Percentiles rank a stretch among this genome's conserved stretches.
These are phyloP conservation scores for Aegilops speltoides DNA, from an alignment of 176 grass and related monocot species.

Conservation along the genomic window DNA sequence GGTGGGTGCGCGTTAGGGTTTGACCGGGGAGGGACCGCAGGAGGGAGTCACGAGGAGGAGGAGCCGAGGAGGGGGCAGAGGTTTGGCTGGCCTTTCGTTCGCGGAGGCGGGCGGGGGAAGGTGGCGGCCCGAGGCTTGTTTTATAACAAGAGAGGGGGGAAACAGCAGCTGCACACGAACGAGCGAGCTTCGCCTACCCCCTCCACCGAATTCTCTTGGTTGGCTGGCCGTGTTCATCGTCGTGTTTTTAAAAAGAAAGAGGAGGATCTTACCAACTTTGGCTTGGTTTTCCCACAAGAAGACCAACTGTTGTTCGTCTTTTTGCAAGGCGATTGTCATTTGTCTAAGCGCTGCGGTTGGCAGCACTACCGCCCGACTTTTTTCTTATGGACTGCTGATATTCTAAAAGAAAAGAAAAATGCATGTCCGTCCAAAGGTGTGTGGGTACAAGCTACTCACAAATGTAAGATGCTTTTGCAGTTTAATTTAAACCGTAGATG, in stretches of 20 bases:
- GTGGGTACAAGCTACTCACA: too few relatives aligned
- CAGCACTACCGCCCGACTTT: too few relatives aligned
- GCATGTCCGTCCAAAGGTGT: too few relatives aligned
- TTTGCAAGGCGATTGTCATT: not conserved
- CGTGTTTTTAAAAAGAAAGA: not conserved
- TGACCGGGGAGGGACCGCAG: conserved; percentile 17
- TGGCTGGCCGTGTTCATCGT: not conserved
- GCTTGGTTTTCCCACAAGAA: not conserved
- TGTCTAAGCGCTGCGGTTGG: not conserved
- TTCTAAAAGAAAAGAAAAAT: too few relatives aligned
- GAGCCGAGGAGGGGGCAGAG: too few relatives aligned
- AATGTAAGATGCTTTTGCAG: too few relatives aligned
- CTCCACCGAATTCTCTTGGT: conserved; percentile 13
- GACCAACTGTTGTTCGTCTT: not conserved
- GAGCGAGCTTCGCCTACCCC: not conserved
- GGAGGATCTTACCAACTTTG: not conserved
- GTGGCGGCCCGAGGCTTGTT: conserved; percentile 17
- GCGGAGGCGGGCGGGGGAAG: conserved; percentile 31
- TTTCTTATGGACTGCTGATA: too few relatives aligned
- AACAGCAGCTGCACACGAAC: not conserved
- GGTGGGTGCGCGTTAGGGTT: conserved; percentile 28
- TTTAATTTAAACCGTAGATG: too few relatives aligned
- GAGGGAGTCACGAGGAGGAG: conserved; percentile 1
- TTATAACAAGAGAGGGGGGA: not conserved
- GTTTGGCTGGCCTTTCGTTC: conserved; percentile 19